Evolutionary conservation across 345 rosid genomes (phyloP).

Genomic region (Garcia nutans): DNA sequence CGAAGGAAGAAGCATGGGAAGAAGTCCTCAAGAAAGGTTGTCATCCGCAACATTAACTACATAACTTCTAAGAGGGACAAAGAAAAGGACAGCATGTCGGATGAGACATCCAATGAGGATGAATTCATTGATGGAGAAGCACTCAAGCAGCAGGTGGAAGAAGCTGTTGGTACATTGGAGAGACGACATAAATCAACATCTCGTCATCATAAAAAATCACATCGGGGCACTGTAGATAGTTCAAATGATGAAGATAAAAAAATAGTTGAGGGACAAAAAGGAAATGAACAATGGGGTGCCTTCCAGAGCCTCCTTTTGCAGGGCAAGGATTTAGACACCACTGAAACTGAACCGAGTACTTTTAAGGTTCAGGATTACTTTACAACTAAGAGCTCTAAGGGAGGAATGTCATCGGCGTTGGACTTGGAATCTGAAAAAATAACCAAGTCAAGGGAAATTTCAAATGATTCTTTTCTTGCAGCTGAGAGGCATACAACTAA

Average conservation of each 20-base stretch:
- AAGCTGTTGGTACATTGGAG: slow-evolving; percentile 78
- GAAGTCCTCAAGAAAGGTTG: slow-evolving; percentile 79
- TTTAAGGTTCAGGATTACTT: slow-evolving; percentile 32
- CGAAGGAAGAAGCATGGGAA: slow-evolving; percentile 61
- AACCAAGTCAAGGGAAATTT: slow-evolving; percentile 41
- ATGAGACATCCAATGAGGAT: slow-evolving; percentile 60
- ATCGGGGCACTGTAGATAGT: slow-evolving; percentile 11
- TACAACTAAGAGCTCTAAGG: slow-evolving; percentile 30
- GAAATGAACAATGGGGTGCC: slow-evolving; percentile 72
- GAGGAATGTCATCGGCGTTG: slow-evolving; percentile 31
- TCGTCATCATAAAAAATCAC: slow-evolving; percentile 49
- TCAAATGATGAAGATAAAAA: slow-evolving; percentile 29
- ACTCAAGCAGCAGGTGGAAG: slow-evolving; percentile 77
- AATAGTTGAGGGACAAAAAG: slow-evolving; percentile 35
- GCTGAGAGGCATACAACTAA: slow-evolving; percentile 37
- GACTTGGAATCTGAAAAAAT: slow-evolving; percentile 43
- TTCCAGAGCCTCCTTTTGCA: slow-evolving; percentile 80
- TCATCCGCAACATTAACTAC: slow-evolving; percentile 92
- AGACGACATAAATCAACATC: slow-evolving; percentile 59
- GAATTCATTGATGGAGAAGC: slow-evolving; percentile 62
- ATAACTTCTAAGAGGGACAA: slow-evolving; percentile 80
- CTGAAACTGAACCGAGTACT: slow-evolving; percentile 32
- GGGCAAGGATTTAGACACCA: slow-evolving; percentile 48
- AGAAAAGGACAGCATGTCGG: slow-evolving; percentile 48
- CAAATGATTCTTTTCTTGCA: slow-evolving; percentile 60